phyloP scores from a whole-genome alignment of 257 asterid genomes.

The Nicotiana attenuata region DNA sequence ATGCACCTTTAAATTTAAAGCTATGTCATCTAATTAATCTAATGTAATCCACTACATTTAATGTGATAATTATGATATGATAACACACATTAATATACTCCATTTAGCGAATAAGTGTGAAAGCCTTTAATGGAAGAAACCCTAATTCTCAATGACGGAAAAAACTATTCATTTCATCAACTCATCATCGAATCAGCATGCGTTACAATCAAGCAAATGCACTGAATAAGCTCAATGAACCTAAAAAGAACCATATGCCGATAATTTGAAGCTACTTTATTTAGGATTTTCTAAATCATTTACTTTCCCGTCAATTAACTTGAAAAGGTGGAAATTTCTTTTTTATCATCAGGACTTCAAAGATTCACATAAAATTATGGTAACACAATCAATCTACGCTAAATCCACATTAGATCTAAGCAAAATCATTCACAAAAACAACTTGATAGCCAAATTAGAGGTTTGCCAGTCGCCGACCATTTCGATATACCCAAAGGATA shows the following conservation, averaged over 20 bases:
- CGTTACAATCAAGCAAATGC: conserved; percentile 1
- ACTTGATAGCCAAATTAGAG: conserved; percentile 36
- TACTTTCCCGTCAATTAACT: neutral
- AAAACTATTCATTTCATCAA: conserved; percentile 2
- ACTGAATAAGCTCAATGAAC: conserved; percentile 2
- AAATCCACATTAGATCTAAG: neutral
- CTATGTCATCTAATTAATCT: neutral
- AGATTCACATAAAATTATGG: conserved; percentile 16
- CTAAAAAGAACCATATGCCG: conserved; percentile 1
- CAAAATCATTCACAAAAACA: neutral
- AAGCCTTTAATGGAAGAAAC: conserved; percentile 21
- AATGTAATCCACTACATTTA: neutral
- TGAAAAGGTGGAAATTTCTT: neutral
- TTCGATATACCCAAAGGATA: neutral
- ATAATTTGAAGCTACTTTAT: conserved; percentile 8
- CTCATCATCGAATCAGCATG: conserved; percentile 13
- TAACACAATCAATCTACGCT: conserved; percentile 1
- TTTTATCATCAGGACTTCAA: neutral
- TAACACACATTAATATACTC: neutral
- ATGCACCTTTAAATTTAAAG: neutral
- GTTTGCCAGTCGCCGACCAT: conserved; percentile 13
- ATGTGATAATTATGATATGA: neutral
- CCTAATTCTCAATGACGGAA: conserved; percentile 31
- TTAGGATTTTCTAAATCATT: conserved; percentile 45
- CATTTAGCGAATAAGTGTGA: neutral